phyloP scores from a whole-genome alignment of 805 yeast genomes.

The Ascoidea tarda region DNA sequence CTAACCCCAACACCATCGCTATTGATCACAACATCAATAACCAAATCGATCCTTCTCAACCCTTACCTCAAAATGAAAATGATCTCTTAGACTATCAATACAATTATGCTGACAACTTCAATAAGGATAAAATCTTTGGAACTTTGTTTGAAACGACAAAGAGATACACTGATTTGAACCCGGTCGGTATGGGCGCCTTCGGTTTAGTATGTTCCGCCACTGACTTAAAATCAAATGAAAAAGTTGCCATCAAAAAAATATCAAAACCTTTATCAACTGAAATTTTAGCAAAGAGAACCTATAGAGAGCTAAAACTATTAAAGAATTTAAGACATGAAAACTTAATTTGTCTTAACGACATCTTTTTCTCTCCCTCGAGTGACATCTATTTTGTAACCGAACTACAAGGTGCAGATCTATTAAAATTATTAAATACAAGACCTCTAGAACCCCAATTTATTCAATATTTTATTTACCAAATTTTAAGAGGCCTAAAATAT shows the following conservation, averaged over 20 bases:
- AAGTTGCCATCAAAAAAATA: constrained; percentile 93
- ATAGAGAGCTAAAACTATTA: constrained; percentile 84
- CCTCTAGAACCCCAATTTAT: constrained; percentile 94
- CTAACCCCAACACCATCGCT: too few species aligned
- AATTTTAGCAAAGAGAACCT: constrained; percentile 90
- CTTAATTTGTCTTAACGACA: constrained; percentile 83
- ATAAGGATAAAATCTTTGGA: constrained; percentile 84
- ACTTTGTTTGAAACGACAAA: constrained; percentile 89
- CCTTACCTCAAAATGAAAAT: too few species aligned
- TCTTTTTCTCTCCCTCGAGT: constrained; percentile 86
- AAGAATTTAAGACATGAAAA: constrained; percentile 93
- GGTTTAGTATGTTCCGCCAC: constrained; percentile 95
- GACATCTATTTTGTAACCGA: constrained; percentile 96
- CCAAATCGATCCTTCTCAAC: too few species aligned
- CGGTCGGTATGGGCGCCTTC: constrained; percentile 99
- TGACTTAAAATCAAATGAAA: constrained; percentile 80
- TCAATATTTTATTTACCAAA: constrained; percentile 93
- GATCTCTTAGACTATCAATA: too few species aligned
- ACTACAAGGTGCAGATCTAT: constrained; percentile 92
- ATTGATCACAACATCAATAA: too few species aligned
- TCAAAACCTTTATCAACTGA: constrained; percentile 96
- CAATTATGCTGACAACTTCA: constrained; percentile 9
- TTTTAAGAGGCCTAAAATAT: constrained; percentile 75
- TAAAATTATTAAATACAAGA: constrained; percentile 77
- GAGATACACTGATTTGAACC: constrained; percentile 82